Conservation (phyloP, 2,329 filamentous ascomycete genomes). For the Colletotrichum karsti region DNA sequence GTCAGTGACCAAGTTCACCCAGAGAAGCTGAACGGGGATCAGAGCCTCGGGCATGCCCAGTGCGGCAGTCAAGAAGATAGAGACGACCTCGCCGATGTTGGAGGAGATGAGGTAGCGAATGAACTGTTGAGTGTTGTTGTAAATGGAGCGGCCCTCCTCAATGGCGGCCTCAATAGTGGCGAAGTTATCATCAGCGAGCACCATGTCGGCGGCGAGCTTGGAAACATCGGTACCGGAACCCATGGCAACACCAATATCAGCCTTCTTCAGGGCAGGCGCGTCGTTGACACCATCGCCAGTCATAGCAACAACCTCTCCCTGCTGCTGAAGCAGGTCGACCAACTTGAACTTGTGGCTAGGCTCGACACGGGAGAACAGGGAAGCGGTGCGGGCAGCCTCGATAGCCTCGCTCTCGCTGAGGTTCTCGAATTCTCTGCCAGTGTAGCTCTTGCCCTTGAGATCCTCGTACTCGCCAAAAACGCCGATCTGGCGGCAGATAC, state of each 20-base stretch:
- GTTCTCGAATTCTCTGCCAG: conserved; percentile 92
- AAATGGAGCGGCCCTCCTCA: conserved; percentile 97
- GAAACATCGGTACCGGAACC: conserved; percentile 97
- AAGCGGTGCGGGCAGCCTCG: conserved; percentile 84
- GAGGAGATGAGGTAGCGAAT: conserved; percentile 99
- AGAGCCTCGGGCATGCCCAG: conserved; percentile 97
- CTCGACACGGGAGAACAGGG: conserved; percentile 95
- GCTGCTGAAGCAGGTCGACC: conserved; percentile 92
- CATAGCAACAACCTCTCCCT: conserved; percentile 97
- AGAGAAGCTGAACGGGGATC: conserved; percentile 95
- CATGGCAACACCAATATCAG: conserved; percentile 99
- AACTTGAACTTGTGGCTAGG: conserved; percentile 97
- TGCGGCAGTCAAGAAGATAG: conserved; percentile 96
- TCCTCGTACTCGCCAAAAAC: conserved; percentile 87
- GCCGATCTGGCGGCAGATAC: conserved; percentile 96
- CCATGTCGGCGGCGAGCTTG: conserved; percentile 97
- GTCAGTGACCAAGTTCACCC: conserved; percentile 98
- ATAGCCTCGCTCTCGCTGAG: conserved; percentile 82
- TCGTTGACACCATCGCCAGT: conserved; percentile 99
- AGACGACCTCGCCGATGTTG: conserved; percentile 98
- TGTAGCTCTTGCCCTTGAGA: conserved; percentile 91
- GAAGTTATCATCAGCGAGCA: conserved; percentile 98
- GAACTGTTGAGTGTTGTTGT: conserved; percentile 99
- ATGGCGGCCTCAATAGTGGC: conserved; percentile 96
- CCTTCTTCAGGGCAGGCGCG: conserved; percentile 96